These are phyloP conservation scores for Tetrahymena thermophila DNA, from an alignment of 73 alveolate species.

Conservation along the genomic window DNA sequence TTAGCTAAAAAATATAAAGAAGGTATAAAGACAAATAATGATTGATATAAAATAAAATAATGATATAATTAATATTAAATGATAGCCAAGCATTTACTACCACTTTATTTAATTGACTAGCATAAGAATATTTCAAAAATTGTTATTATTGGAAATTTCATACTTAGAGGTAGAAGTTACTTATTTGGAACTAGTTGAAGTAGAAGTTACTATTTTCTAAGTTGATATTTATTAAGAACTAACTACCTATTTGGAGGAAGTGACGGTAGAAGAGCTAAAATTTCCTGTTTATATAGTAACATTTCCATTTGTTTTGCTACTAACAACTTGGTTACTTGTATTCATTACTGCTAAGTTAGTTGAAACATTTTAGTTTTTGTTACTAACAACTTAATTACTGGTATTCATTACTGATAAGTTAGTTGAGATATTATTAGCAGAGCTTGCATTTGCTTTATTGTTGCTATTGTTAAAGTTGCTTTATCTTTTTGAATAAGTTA, in stretches of 20 bases:
- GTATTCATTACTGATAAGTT: neutral
- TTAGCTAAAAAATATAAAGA: too few species aligned
- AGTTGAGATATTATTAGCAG: neutral
- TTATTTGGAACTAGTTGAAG: neutral
- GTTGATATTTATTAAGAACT: neutral
- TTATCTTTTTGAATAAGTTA: neutral
- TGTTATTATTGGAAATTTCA: neutral
- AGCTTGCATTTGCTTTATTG: too few species aligned
- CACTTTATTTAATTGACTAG: too few species aligned
- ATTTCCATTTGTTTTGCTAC: neutral
- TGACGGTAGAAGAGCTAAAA: neutral
- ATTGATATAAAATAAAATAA: too few species aligned
- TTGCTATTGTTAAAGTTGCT: neutral
- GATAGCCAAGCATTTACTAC: too few species aligned
- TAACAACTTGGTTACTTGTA: neutral
- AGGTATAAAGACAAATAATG: too few species aligned
- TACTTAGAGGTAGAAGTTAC: neutral
- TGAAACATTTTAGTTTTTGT: neutral
- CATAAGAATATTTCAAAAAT: neutral
- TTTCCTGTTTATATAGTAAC: neutral
- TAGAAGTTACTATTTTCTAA: neutral
- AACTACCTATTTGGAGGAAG: neutral
- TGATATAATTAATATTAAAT: too few species aligned
- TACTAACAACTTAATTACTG: neutral
- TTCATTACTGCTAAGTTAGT: neutral